Evolutionary conservation across 2,329 filamentous ascomycete genomes (phyloP).

Genomic region (Oidium heveae): DNA sequence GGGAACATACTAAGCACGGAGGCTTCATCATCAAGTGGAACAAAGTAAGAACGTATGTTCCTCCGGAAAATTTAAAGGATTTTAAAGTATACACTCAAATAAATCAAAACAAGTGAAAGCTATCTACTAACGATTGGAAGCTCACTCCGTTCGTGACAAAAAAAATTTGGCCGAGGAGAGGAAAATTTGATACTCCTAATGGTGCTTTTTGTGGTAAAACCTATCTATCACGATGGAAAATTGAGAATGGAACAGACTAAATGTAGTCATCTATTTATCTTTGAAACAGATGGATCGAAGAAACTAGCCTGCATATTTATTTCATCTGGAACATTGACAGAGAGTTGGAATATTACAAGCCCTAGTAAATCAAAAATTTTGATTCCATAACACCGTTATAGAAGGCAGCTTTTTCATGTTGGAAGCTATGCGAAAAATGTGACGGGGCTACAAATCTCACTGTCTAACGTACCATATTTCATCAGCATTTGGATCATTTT

Average conservation of each 20-base stretch:
- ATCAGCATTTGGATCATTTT: too few species aligned
- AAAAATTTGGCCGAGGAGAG: slow-evolving; percentile 26
- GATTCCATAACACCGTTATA: too few species aligned
- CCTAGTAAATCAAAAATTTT: too few species aligned
- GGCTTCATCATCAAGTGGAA: slow-evolving; percentile 62
- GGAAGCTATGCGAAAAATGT: too few species aligned
- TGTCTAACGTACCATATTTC: too few species aligned
- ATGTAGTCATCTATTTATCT: neutral
- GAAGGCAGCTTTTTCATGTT: too few species aligned
- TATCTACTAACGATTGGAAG: slow-evolving; percentile 18
- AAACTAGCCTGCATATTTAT: too few species aligned
- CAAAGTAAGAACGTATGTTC: slow-evolving; percentile 79
- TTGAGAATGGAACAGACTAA: slow-evolving; percentile 29
- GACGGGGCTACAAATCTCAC: too few species aligned
- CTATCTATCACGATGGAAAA: slow-evolving; percentile 42
- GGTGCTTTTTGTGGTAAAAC: slow-evolving; percentile 34
- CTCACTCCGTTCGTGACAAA: slow-evolving; percentile 56
- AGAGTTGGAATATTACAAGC: too few species aligned
- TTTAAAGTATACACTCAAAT: slow-evolving; percentile 39
- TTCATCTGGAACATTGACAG: too few species aligned
- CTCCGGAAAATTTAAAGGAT: slow-evolving; percentile 39
- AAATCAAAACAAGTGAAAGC: neutral
- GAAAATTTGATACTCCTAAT: slow-evolving; percentile 26
- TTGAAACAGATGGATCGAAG: neutral
- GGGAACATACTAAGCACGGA: slow-evolving; percentile 59